Percentiles rank a stretch among this genome's conserved stretches.
These are phyloP conservation scores for Fusarium lateritium DNA, from an alignment of 2,329 filamentous ascomycete genomes.

Conservation along the genomic window DNA sequence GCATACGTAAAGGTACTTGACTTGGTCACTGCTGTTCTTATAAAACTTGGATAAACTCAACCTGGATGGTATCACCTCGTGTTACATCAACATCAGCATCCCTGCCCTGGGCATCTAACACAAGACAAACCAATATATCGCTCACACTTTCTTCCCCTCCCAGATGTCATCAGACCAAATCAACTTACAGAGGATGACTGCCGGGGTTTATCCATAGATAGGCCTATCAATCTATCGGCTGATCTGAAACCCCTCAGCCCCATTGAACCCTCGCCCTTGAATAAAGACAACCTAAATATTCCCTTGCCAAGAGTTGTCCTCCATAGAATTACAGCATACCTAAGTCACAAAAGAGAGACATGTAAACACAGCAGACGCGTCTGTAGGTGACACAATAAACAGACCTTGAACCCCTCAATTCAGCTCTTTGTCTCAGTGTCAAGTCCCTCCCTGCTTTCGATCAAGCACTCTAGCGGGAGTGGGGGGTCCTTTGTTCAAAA, in stretches of 20 bases:
- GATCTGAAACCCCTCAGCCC: constrained; percentile 6
- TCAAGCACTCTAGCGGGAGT: constrained; percentile 3
- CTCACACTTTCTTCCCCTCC: background rate
- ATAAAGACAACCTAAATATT: background rate
- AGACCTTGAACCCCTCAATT: constrained; percentile 20
- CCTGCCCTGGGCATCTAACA: constrained; percentile 5
- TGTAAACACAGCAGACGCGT: constrained; percentile 30
- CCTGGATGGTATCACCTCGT: constrained; percentile 23
- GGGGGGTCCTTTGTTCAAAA: background rate
- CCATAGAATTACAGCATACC: background rate
- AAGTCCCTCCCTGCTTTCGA: constrained; percentile 29
- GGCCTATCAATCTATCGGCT: background rate
- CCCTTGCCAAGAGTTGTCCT: constrained; percentile 18
- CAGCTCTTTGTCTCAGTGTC: constrained; percentile 32
- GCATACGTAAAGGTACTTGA: background rate
- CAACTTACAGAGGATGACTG: background rate
- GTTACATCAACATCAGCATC: background rate
- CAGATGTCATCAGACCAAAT: background rate
- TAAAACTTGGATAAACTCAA: constrained; percentile 12
- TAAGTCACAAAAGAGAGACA: constrained; percentile 12
- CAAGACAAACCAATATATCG: constrained; percentile 17
- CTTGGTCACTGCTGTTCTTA: background rate
- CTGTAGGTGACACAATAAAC: constrained; percentile 1
- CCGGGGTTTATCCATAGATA: constrained; percentile 16
- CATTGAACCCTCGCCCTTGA: constrained; percentile 15